phyloP scores from a whole-genome alignment of 257 asterid species.

The Thymus mandschuricus region DNA sequence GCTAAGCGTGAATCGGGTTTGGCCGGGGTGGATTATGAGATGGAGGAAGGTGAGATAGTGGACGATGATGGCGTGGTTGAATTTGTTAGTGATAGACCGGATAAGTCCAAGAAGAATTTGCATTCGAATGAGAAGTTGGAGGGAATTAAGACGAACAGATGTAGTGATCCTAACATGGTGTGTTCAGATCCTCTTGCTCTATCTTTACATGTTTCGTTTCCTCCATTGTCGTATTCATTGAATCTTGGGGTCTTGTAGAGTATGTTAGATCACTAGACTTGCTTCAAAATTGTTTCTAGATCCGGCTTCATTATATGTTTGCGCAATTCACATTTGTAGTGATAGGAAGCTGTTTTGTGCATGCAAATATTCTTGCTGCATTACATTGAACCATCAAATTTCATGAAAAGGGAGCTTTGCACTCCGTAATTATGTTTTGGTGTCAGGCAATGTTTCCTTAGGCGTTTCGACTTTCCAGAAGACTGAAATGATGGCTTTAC shows the following conservation, averaged over 20 bases:
- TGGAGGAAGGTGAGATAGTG: slow-evolving; percentile 98
- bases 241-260: neutral
- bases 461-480: slow-evolving; percentile 69
- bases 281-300: neutral
- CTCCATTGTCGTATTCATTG: slow-evolving; percentile 7
- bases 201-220: neutral
- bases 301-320: slow-evolving; percentile 23
- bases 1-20: slow-evolving; percentile 42
- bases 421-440: slow-evolving; percentile 49
- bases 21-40: slow-evolving; percentile 70
- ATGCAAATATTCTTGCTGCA: slow-evolving; percentile 44
- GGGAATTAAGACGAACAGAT: slow-evolving; percentile 39
- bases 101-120: slow-evolving; percentile 39
- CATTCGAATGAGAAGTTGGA: slow-evolving; percentile 54
- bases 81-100: slow-evolving; percentile 31
- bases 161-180: slow-evolving; percentile 60
- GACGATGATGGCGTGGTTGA: slow-evolving; percentile 57
- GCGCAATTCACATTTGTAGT: slow-evolving; percentile 29
- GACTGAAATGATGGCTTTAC: slow-evolving; percentile 79
- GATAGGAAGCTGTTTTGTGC: slow-evolving; percentile 32
- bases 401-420: slow-evolving; percentile 51
- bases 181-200: slow-evolving; percentile 52
- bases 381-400: slow-evolving; percentile 42
- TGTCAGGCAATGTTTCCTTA: slow-evolving; percentile 65
- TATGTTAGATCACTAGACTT: too few relatives aligned